Base-by-base conservation (phyloP, 2,329 filamentous ascomycete genomes). In the Diatrype stigma region DNA sequence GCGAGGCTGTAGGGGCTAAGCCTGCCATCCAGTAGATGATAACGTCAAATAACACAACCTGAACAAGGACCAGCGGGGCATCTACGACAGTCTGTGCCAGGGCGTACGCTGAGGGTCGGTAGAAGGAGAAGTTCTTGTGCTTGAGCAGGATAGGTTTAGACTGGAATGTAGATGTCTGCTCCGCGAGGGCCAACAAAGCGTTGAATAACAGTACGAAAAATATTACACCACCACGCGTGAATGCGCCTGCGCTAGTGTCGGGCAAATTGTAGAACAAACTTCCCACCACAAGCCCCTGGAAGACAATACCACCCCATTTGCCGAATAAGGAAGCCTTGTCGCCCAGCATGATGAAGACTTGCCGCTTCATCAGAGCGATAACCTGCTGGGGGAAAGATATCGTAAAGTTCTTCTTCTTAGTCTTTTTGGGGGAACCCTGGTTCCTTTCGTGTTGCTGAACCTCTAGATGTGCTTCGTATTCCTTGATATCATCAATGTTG, bases 121-220 rank as follows among this genome's bases (percentile, higher is more conserved):
- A 87, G 64, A 88, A 87, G 0, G 82, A 83, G 56, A 87, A 88
- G 22, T 77, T 82, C 61, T 87, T 87, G 66, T 89, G 85, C 64
- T 88, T 88, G 48, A 86, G 69, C 37, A 89, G 67, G 50, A 89
- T 86, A 0, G 84, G 84, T 42, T 84, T 79, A 21, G 77, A 78
- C 45, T 76, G 68, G 56, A 87, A 89, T 0, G 82, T 77, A 1
- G 81, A 67, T 0, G 83, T 82, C 38, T 84, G 72, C 59, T 87
- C 82, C 5, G 79, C 78, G 45, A 86, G 63, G 3, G 83, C 81
- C 30, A 85, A 71, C 8, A 86, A 69, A 11, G 82, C 74, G 56
- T 86, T 85, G 70, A 85, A 85, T 1, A 86, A 69, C 1, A 86
- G 66, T 51, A 82, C 75, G 60, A 82, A 81, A 65, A 86, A 86